phyloP scores from a whole-genome alignment of 768 basidiomycete genomes.

The Russula abietina region DNA sequence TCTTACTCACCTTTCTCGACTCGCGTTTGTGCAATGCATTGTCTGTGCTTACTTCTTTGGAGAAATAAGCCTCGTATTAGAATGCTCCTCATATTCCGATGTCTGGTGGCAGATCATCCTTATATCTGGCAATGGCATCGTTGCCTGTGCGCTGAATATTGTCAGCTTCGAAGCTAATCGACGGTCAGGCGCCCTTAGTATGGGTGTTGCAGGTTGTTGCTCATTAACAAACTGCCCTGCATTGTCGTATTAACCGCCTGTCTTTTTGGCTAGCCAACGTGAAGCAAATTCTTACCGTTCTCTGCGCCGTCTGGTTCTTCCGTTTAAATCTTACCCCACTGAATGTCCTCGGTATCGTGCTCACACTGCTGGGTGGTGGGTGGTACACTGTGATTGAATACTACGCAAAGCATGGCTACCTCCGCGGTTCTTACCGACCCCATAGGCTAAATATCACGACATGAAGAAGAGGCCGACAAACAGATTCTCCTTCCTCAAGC shows the following conservation, averaged over 20 bases:
- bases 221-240: not conserved
- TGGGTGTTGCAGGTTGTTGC: conserved; percentile 82
- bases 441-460: not conserved
- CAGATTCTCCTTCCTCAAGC: not conserved
- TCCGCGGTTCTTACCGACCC: not conserved
- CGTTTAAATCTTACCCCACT: conserved; percentile 69
- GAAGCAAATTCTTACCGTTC: conserved; percentile 88
- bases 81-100: conserved; percentile 30
- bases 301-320: conserved; percentile 80
- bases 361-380: conserved; percentile 84
- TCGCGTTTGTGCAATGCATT: conserved; percentile 86
- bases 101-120: conserved; percentile 31
- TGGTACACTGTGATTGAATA: conserved; percentile 69
- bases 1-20: conserved; percentile 82
- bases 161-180: conserved; percentile 96
- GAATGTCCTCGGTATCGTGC: conserved; percentile 76
- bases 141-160: conserved; percentile 91
- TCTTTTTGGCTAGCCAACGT: conserved; percentile 60
- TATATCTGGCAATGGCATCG: conserved; percentile 68
- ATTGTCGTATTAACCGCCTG: not conserved
- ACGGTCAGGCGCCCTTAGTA: conserved; percentile 80
- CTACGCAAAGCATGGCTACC: conserved; percentile 20
- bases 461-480: not conserved
- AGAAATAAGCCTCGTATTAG: conserved; percentile 61
- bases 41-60: conserved; percentile 72